Evolutionary conservation across 2,329 filamentous ascomycete genomes (phyloP).

Genomic region (Beauveria rudraprayagi): DNA sequence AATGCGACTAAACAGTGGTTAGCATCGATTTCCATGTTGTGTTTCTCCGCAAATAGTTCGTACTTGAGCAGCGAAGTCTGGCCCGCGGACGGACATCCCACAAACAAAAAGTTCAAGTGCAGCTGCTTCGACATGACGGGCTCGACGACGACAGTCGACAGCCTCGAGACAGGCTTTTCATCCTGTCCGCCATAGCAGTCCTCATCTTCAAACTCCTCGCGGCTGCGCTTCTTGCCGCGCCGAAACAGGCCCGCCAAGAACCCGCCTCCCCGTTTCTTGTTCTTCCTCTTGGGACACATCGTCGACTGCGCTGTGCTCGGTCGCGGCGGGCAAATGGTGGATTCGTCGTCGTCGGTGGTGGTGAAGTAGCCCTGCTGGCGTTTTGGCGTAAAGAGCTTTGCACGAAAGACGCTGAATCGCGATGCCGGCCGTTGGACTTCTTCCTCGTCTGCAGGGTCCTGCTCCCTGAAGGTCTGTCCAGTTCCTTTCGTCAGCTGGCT

Average conservation of each 20-base stretch:
- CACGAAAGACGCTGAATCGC: background rate
- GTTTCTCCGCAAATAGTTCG: conserved; percentile 10
- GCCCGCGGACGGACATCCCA: conserved; percentile 24
- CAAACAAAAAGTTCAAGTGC: conserved; percentile 28
- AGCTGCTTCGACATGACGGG: conserved; percentile 17
- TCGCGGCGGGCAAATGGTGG: conserved; percentile 20
- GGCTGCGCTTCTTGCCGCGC: conserved; percentile 3
- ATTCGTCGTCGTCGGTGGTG: background rate
- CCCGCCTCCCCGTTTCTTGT: background rate
- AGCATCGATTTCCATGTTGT: background rate
- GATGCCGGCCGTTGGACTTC: background rate
- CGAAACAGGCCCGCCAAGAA: background rate
- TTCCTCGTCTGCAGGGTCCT: conserved; percentile 1
- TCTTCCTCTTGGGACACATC: background rate
- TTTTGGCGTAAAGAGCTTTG: background rate
- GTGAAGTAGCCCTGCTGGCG: background rate
- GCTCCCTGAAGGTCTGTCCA: conserved; percentile 19
- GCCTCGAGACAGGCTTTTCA: background rate
- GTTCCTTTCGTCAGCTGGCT: background rate
- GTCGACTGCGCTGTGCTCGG: background rate
- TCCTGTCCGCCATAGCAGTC: background rate
- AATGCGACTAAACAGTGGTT: conserved; percentile 23
- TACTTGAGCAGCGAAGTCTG: conserved; percentile 33
- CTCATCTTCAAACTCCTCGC: background rate
- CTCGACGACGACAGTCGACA: conserved; percentile 1